A percentile compares a stretch with the other conserved stretches of the same genome.
phyloP scores from a whole-genome alignment of 345 rosid species.

The Melaleuca alternifolia region DNA sequence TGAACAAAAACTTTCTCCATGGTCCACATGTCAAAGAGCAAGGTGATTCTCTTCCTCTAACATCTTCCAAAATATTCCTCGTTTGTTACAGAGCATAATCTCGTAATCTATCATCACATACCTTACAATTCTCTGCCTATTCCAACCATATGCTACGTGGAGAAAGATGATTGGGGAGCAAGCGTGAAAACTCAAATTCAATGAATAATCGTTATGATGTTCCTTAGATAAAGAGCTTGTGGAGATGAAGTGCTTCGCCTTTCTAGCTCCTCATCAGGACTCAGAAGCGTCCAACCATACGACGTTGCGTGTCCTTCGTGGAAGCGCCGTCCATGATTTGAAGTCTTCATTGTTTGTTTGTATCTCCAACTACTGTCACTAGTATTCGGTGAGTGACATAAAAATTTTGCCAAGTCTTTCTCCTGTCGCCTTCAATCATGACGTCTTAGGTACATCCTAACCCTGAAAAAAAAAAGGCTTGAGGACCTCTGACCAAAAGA shows the following conservation, averaged over 20 bases:
- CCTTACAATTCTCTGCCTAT: too few relatives aligned
- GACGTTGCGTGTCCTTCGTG: not conserved
- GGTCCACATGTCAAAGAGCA: not conserved
- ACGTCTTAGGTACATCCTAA: not conserved
- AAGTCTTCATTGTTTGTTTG: not conserved
- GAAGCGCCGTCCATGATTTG: not conserved
- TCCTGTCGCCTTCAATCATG: not conserved
- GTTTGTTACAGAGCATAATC: too few relatives aligned
- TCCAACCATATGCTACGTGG: too few relatives aligned
- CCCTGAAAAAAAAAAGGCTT: not conserved
- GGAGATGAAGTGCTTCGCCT: not conserved
- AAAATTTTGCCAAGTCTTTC: not conserved
- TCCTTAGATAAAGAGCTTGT: not conserved
- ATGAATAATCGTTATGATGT: not conserved
- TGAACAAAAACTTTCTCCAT: not conserved
- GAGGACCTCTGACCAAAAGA: not conserved
- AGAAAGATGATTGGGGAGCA: too few relatives aligned
- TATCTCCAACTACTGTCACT: not conserved
- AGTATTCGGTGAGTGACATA: not conserved
- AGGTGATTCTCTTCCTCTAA: not conserved
- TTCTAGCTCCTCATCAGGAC: not conserved
- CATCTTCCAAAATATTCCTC: too few relatives aligned
- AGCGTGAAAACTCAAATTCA: too few relatives aligned
- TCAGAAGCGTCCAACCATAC: not conserved
- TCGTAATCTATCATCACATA: too few relatives aligned